Evolutionary conservation across 2,329 filamentous ascomycete species (phyloP).

Genomic region (Colletotrichum simmondsii): DNA sequence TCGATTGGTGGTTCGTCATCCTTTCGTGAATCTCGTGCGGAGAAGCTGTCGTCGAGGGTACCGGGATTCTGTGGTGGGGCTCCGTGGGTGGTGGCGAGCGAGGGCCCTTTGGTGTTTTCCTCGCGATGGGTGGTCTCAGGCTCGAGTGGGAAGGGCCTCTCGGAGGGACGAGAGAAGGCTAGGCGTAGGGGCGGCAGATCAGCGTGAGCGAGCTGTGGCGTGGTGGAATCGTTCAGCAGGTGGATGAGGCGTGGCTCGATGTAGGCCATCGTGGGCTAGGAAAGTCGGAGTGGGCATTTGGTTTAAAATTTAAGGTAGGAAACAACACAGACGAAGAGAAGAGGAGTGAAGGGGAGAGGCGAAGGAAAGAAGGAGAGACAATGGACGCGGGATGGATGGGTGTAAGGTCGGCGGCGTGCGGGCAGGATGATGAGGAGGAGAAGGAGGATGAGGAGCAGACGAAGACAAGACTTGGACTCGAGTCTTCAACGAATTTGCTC

Average conservation of each 20-base stretch:
- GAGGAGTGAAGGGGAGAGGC: not conserved
- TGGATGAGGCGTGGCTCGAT: slow-evolving; percentile 76
- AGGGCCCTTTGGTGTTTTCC: slow-evolving; percentile 44
- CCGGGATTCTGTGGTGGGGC: slow-evolving; percentile 20
- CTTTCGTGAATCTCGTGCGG: slow-evolving; percentile 21
- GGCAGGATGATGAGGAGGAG: slow-evolving; percentile 33
- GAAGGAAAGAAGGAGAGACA: slow-evolving; percentile 33
- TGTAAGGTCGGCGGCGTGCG: slow-evolving; percentile 20
- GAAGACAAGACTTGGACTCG: slow-evolving; percentile 35
- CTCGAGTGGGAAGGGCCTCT: slow-evolving; percentile 63
- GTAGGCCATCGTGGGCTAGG: slow-evolving; percentile 65
- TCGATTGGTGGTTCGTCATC: slow-evolving; percentile 21
- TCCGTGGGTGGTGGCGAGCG: slow-evolving; percentile 35
- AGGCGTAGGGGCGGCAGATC: slow-evolving; percentile 64
- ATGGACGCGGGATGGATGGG: slow-evolving; percentile 22
- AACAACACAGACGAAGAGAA: slow-evolving; percentile 25
- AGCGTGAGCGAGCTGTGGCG: slow-evolving; percentile 58
- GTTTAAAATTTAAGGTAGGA: slow-evolving; percentile 31
- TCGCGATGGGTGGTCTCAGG: slow-evolving; percentile 56
- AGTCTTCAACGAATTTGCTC: slow-evolving; percentile 17
- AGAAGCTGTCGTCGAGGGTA: slow-evolving; percentile 26
- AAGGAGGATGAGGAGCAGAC: slow-evolving; percentile 24
- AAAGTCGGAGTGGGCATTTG: slow-evolving; percentile 49
- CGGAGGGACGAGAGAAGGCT: slow-evolving; percentile 54
- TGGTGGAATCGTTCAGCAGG: slow-evolving; percentile 68